Evolutionary conservation across 495 filamentous ascomycete species (phyloP).

Genomic region (Penicillium maclennaniae): DNA sequence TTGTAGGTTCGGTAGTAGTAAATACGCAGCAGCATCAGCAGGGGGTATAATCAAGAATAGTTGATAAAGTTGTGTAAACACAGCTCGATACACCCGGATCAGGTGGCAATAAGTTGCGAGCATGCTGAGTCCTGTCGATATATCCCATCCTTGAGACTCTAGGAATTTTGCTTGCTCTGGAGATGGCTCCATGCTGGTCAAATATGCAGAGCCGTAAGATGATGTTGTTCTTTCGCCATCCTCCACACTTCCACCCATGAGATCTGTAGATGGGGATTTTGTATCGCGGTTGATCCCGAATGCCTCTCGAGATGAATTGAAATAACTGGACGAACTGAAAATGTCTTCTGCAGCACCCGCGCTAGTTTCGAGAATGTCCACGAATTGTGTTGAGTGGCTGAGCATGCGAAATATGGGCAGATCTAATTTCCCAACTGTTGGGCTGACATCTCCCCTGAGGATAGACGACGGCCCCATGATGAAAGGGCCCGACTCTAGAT

Average conservation of each 20-base stretch:
- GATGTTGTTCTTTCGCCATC: conserved; percentile 3
- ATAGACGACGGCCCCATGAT: background rate
- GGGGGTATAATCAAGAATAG: conserved; percentile 17
- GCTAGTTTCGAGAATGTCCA: conserved; percentile 10
- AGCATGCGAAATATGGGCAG: conserved; percentile 21
- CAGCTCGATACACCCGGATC: conserved; percentile 11
- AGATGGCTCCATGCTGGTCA: background rate
- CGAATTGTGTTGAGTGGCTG: conserved; percentile 16
- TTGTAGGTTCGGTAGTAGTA: conserved; percentile 10
- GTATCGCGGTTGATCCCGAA: background rate
- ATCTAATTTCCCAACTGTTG: conserved; percentile 5
- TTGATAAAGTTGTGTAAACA: conserved; percentile 21
- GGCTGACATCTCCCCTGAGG: background rate
- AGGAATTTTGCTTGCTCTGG: background rate
- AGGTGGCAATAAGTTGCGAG: conserved; percentile 19
- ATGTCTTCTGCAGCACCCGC: background rate
- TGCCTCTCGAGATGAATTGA: background rate
- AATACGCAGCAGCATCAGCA: conserved; percentile 6
- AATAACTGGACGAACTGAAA: too few species aligned
- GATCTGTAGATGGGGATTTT: background rate
- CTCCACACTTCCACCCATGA: background rate
- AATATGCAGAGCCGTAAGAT: conserved; percentile 12
- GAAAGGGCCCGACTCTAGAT: conserved; percentile 3
- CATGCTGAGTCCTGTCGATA: conserved; percentile 10
- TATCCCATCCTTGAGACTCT: background rate